Base-by-base conservation (phyloP, 164 flowering plant genomes). In the Buxus sempervirens region DNA sequence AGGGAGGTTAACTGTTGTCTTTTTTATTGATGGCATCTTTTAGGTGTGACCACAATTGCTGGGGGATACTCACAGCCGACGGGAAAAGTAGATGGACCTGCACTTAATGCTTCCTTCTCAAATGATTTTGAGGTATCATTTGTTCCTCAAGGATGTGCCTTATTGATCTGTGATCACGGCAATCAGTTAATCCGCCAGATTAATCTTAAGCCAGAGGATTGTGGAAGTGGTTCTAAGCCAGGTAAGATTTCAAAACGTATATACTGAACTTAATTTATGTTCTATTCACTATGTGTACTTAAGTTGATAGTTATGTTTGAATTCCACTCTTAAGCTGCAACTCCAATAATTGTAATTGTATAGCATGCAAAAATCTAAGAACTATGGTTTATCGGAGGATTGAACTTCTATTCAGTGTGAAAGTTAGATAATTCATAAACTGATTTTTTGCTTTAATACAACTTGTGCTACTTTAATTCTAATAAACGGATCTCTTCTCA, bases 31-130 rank as follows among this genome's bases (percentile, higher is more conserved):
- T 9, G 49, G 19, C 32, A 60, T 16, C 10, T 54, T 60, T 62
- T 66, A 87, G 96, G 97, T 76, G 97, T 87, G 74, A 82, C 84
- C 10, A 92, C 94, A n/a, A 92, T 88, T 73, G 96, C 91, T 60
- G 94, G 94, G 56, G 94, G 93, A 14, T 62, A 49, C 72, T 70
- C 86, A 16, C 45, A 68, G 60, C 78, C 57, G 45, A 7, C 74
- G 8, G 94, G 97, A 27, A 64, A 63, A n/a, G 61, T 41, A 4
- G 98, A 90, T 78, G 94, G 96, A 26, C 93, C 96, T 64, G 92
- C 83, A 24, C 85, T 78, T 54, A 77, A 87, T 80, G 94, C 96
- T 19, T 71, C 90, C 4, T 90, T 92, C 64, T 92, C 94, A 0
- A 51, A 69, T 57, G 85, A 90, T 77, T 86, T 86, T 72, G 94